Base-by-base conservation (phyloP, 345 rosid genomes). In the Linum lewisii region DNA sequence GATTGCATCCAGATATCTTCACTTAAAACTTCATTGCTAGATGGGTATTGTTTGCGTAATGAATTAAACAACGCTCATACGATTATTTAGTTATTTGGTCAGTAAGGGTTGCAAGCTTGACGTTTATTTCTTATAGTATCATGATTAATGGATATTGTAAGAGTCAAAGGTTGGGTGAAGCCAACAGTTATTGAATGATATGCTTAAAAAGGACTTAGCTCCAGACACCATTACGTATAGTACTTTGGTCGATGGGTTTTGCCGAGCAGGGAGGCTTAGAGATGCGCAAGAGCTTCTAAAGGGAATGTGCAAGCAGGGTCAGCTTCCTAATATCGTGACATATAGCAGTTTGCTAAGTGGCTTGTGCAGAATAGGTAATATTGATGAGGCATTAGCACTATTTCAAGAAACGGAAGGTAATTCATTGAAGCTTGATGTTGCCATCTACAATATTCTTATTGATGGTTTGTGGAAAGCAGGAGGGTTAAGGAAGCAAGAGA, bases 71-170 rank as follows among this genome's bases (percentile, higher is more conserved):
- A n/a, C 19, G 55, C 55, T 23, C 11, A 6, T 18, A 52, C n/a
- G 20, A 9, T 23, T 52, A 20, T 52, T 52, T 6, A 20, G 20
- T 20, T 2, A 6, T 11, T 14, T 52, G 24, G 24, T 19, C 14
- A 20, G 13, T 20, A 11, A 2, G 2, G 55, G 14, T 5, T 20
- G 55, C 19, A 7, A 20, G 19, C 55, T 23, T 19, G 19, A 14
- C 19, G 24, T 52, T n/a, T 7, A 8, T 52, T n/a, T 19, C 22
- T 20, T 52, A 52, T n/a, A 52, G 7, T 23, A 20, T 23, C 15
- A 23, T 54, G 47, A 63, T 52, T 44, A 52, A 63, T 37, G 66
- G 51, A n/a, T 37, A 37, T 22, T 63, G 58, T 21, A 53, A 63
- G 16, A 22, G 21, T 5, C 16, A 24, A 21, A 37, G 36, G 21